Conservation (phyloP, 192 early-diverging fungal genomes). For the Entophlyctis luteolus region DNA sequence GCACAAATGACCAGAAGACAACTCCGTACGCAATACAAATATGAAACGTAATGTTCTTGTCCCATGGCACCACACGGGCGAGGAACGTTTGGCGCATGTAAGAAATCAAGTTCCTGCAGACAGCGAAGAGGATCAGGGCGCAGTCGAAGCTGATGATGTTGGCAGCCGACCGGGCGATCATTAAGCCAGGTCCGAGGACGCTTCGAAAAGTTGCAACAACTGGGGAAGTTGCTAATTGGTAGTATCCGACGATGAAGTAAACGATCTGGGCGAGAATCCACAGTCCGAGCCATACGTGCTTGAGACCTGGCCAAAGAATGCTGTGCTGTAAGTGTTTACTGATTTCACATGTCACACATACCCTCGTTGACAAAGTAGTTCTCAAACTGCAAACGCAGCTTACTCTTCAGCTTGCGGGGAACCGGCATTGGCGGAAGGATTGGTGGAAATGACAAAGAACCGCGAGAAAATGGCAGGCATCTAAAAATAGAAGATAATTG, state of each 20-base stretch:
- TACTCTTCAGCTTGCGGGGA: no score
- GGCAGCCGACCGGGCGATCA: conserved; percentile 50
- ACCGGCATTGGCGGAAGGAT: no score
- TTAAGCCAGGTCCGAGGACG: conserved; percentile 45
- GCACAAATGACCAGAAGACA: conserved; percentile 70
- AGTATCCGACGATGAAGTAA: conserved; percentile 45
- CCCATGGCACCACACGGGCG: conserved; percentile 73
- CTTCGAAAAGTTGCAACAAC: conserved; percentile 39
- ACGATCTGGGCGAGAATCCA: conserved; percentile 42
- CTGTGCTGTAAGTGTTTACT: not conserved
- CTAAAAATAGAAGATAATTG: not conserved
- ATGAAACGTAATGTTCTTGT: conserved; percentile 79
- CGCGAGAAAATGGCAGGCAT: no score
- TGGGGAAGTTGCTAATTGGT: conserved; percentile 34
- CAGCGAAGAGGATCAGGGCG: conserved; percentile 73
- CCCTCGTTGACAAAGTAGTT: not conserved
- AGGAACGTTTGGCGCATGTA: conserved; percentile 69
- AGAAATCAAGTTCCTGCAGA: conserved; percentile 79
- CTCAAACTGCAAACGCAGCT: not conserved
- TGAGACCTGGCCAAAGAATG: conserved; percentile 30
- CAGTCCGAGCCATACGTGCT: conserved; percentile 36
- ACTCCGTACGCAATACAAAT: conserved; percentile 76
- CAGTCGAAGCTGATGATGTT: conserved; percentile 75
- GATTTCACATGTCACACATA: not conserved
- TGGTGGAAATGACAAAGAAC: no score